Base-by-base conservation (phyloP, 495 filamentous ascomycete genomes). In the Podospora pseudocomata region DNA sequence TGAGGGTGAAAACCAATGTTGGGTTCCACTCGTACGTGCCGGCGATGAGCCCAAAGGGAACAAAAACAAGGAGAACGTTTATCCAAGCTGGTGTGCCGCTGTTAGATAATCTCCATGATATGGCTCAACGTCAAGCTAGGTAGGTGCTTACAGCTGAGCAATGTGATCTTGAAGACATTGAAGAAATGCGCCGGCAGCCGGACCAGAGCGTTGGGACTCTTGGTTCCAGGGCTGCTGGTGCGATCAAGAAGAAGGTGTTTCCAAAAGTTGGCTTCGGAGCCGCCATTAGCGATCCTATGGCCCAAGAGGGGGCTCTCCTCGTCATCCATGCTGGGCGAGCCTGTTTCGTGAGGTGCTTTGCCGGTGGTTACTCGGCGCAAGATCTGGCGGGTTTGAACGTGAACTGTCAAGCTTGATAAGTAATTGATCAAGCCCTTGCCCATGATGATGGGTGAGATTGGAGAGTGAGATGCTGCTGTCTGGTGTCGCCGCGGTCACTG, bases 51-150 rank as follows among this genome's bases (percentile, higher is more conserved):
- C 94, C 95, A 65, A 96, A 74, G 5, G 95, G 95, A 9, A 98
- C 95, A 74, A 96, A 95, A 65, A 97, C 77, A 65, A 99, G 85
- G 4, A 99, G 83, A 30, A 95, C 69, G 76, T 97, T 98, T 76
- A 95, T 89, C 77, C 92, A 93, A 74, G 92, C 83, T 84, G 60
- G 5, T 23, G 32, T 44, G 30, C 32, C 49, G 5, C 30, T 9
- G 28, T 73, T 64, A 74, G 74, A 7, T 62, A 39, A 7, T 2
- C 1, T 19, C 23, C 23, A 44, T 11, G 11, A 23, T 23, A 23
- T 23, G 23, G 63, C 39, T 57, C 3, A 26, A 15, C 0, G 26
- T n/a, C 39, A 54, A 56, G 55, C 32, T 28, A 4, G 15, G 58
- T 57, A n/a, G 32, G 68, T 76, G 80, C 82, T 60, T 79, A 83